Evolutionary conservation across 1,284 basidiomycete species (phyloP), one percentile per base, ranked within the genome.

Genomic region (Cryptococcus jaspeensis): DNA sequence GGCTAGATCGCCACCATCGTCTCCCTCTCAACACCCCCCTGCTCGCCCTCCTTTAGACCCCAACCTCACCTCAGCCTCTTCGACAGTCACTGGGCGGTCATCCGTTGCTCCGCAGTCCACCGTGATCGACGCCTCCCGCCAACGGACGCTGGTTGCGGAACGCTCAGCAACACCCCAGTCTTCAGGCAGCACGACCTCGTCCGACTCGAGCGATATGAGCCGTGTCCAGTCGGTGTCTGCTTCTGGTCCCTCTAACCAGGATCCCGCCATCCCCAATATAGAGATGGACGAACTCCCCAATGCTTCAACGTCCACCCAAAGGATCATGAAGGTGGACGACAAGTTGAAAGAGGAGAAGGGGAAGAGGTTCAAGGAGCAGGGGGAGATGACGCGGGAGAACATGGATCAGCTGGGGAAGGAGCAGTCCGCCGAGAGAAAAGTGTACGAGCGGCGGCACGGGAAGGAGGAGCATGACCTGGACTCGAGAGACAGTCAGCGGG

Each of bases 231-330:
- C 37, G 16, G 47, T 44, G 18, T 59, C 60, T 4, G 43, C 57
- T 22, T 48, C 67, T 13, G 59, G 64, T 16, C 45, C 62, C 3
- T 47, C 55, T 0, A 67, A 69, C 36, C 72, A 73, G 52, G 72
- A 73, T 48, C 72, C 72, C 2, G 55, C 56, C 5, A 73, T 73
- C 11, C 72, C 72, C 2, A 67, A 73, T 39, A 66, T 73, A 13
- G 53, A 52, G 1, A 22, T 28, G 25, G 25, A 58, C 5, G 23
- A 32, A 9, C 47, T 59, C 13, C 39, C 41, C 2, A 37, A 51
- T 18, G 40, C 47, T 1, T 46, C 47, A 12, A 45, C 44, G 40
- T 42, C 39, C 35, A 45, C 40, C 15, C 47, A 52, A 16, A 44
- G 18, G 25, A 50, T 28, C 48, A 55, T 22, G 39, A 54, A 40